Conservation (phyloP, 192 early-diverging fungal species). For the Thoreauomyces humboldtii region DNA sequence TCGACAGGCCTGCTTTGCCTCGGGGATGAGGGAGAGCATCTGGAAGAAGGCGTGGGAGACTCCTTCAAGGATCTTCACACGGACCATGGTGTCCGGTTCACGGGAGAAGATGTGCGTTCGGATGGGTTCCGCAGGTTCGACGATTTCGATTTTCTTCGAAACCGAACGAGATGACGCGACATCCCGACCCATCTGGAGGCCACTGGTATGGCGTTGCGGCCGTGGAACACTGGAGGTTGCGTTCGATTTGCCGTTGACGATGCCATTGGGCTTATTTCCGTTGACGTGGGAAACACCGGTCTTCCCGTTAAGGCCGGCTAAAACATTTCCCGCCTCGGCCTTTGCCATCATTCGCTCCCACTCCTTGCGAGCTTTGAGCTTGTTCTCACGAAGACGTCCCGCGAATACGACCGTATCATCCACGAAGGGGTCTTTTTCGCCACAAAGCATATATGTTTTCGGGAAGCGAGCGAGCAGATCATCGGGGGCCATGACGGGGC, state of each 20-base stretch:
- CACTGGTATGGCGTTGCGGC: constrained; percentile 2
- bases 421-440: constrained; percentile 95
- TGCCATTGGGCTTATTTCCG: not conserved
- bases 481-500: constrained; percentile 82
- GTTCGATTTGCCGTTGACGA: not conserved
- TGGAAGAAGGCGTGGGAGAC: constrained; percentile 58
- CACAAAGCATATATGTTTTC: constrained; percentile 84
- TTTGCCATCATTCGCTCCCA: constrained; percentile 39
- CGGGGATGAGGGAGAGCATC: constrained; percentile 74
- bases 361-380: constrained; percentile 53
- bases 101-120: constrained; percentile 43
- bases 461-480: constrained; percentile 86
- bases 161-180: not conserved
- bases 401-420: constrained; percentile 95
- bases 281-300: not conserved
- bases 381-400: constrained; percentile 80
- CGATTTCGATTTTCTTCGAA: not conserved
- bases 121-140: not conserved
- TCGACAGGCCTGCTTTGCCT: constrained; percentile 51
- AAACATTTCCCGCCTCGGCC: not conserved
- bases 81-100: constrained; percentile 52
- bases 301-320: too few relatives aligned
- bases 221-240: too few relatives aligned
- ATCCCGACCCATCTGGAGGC: not conserved
- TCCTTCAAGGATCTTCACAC: constrained; percentile 73